A percentile compares a stretch with the other conserved stretches of the same genome.
These are phyloP conservation scores for Didymella glomerata DNA, from an alignment of 2,329 filamentous ascomycete species.

Conservation along the genomic window DNA sequence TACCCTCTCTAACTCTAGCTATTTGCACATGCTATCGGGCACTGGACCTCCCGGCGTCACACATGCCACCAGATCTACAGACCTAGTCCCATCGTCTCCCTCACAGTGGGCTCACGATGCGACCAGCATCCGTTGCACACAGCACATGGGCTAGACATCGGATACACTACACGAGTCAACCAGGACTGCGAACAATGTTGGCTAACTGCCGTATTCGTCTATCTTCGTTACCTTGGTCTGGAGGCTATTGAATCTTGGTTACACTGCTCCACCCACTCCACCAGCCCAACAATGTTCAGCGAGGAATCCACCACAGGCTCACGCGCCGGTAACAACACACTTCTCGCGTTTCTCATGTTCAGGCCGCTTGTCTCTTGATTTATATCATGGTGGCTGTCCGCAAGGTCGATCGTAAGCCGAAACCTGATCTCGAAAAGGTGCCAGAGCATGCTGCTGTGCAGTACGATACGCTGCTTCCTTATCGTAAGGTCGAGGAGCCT, in stretches of 20 bases:
- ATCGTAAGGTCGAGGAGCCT: neutral
- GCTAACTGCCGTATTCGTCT: neutral
- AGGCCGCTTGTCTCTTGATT: neutral
- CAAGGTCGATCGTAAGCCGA: neutral
- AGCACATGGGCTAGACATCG: neutral
- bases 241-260: neutral
- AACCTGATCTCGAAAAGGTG: neutral
- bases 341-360: neutral
- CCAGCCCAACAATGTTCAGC: neutral
- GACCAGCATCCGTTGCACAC: neutral
- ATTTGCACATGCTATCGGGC: neutral
- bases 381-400: neutral
- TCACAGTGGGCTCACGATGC: neutral
- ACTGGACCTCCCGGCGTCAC: neutral
- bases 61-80: neutral
- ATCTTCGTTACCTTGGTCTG: neutral
- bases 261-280: neutral
- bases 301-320: too few relatives aligned
- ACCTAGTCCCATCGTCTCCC: neutral
- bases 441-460: neutral
- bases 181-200: neutral
- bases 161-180: neutral
- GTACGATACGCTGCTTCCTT: neutral
- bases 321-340: too few relatives aligned
- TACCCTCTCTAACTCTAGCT: neutral